Conservation (phyloP, 495 filamentous ascomycete genomes). For the Extremus antarcticus region DNA sequence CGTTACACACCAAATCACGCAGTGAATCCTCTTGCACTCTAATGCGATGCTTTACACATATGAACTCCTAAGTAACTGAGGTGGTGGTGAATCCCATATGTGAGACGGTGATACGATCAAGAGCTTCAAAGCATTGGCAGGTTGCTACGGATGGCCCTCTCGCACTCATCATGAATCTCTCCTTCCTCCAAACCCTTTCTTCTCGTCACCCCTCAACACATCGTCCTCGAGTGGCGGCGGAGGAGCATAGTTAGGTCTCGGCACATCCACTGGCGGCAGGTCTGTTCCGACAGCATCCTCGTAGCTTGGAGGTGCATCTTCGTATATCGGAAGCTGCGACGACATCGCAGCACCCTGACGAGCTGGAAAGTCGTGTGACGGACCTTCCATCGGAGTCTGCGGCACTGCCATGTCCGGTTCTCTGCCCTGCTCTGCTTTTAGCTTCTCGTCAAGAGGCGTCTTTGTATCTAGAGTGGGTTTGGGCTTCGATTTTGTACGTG, state of each 20-base stretch:
- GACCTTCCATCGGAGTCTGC: constrained; percentile 1
- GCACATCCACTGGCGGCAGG: constrained; percentile 53
- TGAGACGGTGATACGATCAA: too few relatives aligned
- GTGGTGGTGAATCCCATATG: too few relatives aligned
- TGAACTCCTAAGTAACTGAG: too few relatives aligned
- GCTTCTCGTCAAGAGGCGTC: constrained; percentile 16
- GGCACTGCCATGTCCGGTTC: constrained; percentile 12
- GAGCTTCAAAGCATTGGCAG: too few relatives aligned
- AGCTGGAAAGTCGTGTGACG: neutral
- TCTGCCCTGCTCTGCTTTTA: constrained; percentile 6
- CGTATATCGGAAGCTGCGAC: constrained; percentile 19
- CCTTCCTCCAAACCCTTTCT: constrained; percentile 13
- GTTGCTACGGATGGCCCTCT: too few relatives aligned
- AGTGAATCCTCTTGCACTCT: too few relatives aligned
- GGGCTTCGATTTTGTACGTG: constrained; percentile 2
- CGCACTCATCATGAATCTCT: neutral
- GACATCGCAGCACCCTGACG: neutral
- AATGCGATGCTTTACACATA: too few relatives aligned
- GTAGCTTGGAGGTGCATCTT: constrained; percentile 35
- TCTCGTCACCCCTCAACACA: constrained; percentile 14
- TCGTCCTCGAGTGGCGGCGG: constrained; percentile 30
- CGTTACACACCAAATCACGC: too few relatives aligned
- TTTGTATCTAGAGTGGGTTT: constrained; percentile 21
- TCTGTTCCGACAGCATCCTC: constrained; percentile 75
- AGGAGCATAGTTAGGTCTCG: constrained; percentile 53